Percentiles rank a stretch among this genome's conserved stretches.
phyloP scores from a whole-genome alignment of 768 basidiomycete species.

The Stropharia rugosoannulata region DNA sequence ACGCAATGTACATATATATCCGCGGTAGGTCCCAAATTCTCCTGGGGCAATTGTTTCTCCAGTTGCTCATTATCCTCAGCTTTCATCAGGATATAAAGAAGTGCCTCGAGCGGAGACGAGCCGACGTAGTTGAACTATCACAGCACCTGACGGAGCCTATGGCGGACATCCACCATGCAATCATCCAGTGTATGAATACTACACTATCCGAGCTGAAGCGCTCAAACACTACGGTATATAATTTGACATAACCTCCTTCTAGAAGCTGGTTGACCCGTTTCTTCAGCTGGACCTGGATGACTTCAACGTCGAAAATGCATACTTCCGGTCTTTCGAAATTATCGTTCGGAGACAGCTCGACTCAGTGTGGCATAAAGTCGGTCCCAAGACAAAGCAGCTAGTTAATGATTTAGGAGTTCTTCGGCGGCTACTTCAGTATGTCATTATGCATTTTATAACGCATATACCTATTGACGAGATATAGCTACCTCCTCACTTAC shows the following conservation, averaged over 20 bases:
- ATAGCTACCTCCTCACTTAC: constrained; percentile 46
- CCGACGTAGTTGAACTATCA: constrained; percentile 90
- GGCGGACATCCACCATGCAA: constrained; percentile 89
- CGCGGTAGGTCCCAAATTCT: constrained; percentile 53
- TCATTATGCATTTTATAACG: neutral
- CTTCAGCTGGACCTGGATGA: constrained; percentile 89
- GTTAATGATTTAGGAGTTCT: constrained; percentile 86
- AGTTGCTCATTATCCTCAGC: constrained; percentile 36
- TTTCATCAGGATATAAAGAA: constrained; percentile 89
- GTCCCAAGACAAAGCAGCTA: constrained; percentile 87
- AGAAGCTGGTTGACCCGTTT: neutral
- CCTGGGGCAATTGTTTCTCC: too few relatives aligned
- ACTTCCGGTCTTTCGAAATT: constrained; percentile 90
- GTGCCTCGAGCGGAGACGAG: constrained; percentile 77
- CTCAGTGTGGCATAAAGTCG: constrained; percentile 96
- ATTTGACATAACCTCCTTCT: neutral
- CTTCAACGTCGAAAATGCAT: constrained; percentile 87
- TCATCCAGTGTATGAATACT: constrained; percentile 91
- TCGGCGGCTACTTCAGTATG: constrained; percentile 78
- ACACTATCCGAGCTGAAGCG: constrained; percentile 90
- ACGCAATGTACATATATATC: constrained; percentile 88
- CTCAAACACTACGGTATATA: constrained; percentile 66
- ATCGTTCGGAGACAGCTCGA: constrained; percentile 89
- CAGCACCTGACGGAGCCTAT: constrained; percentile 84
- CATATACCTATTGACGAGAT: neutral